A percentile compares a stretch with the other conserved stretches of the same genome.
These are phyloP conservation scores for Catharanthus roseus DNA, from an alignment of 257 asterid genomes.

Conservation along the genomic window DNA sequence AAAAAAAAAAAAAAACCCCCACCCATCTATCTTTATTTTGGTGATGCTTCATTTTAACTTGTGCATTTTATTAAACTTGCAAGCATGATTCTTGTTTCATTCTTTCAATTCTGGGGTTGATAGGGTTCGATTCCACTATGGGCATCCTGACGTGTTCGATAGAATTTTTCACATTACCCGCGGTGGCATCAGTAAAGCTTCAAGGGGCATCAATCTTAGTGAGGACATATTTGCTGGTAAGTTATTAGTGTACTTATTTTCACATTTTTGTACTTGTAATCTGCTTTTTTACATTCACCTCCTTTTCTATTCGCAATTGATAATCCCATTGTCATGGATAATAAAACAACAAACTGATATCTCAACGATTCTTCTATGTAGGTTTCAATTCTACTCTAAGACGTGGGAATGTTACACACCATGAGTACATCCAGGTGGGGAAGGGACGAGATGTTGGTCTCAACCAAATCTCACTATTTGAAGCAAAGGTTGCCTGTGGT, in stretches of 20 bases:
- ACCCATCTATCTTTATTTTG: not conserved
- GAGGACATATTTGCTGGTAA: conserved; percentile 99
- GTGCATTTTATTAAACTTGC: not conserved
- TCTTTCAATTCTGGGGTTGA: conserved; percentile 9
- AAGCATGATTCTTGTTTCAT: not conserved
- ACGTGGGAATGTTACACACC: conserved; percentile 90
- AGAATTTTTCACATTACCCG: conserved; percentile 95
- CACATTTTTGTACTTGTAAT: conserved; percentile 10
- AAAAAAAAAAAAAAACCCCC: not conserved
- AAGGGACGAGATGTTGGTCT: conserved; percentile 97
- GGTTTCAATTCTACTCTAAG: conserved; percentile 89
- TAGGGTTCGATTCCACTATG: conserved; percentile 97
- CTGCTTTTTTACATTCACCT: not conserved
- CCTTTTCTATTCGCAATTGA: not conserved
- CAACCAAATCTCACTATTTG: conserved; percentile 91
- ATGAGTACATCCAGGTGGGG: conserved; percentile 92
- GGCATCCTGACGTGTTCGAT: conserved; percentile 96
- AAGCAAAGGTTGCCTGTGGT: conserved; percentile 97
- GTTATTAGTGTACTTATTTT: conserved; percentile 10
- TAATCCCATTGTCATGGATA: not conserved
- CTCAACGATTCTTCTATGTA: conserved; percentile 23
- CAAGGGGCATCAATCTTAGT: conserved; percentile 89
- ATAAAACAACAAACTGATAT: not conserved
- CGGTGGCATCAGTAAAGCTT: conserved; percentile 96
- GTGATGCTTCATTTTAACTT: not conserved